Evolutionary conservation across 441 rosid species (phyloP).

Genomic region (Macaranga tanarius): DNA sequence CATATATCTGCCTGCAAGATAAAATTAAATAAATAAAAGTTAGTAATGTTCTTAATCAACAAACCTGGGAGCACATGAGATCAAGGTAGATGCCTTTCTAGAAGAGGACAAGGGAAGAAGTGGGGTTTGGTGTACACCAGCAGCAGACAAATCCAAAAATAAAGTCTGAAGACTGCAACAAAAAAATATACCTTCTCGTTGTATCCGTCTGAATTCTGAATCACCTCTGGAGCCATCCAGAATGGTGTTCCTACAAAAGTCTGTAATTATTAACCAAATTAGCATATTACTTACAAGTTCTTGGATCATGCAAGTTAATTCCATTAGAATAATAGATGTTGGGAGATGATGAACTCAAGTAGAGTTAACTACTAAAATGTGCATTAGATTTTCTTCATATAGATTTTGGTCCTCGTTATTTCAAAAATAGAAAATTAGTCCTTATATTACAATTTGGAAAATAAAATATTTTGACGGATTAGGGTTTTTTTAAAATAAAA

Average conservation of each 20-base stretch:
- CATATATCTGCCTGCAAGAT: conserved; percentile 92
- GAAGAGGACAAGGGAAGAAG: background rate
- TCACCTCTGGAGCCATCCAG: conserved; percentile 99
- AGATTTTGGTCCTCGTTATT: background rate
- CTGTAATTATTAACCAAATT: conserved; percentile 55
- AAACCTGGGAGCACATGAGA: conserved; percentile 4
- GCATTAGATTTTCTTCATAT: background rate
- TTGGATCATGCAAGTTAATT: conserved; percentile 13
- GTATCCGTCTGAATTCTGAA: conserved; percentile 97
- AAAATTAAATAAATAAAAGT: background rate
- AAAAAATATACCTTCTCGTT: conserved; percentile 72
- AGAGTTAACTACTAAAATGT: background rate
- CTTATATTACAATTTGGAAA: too few relatives aligned
- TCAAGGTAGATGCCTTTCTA: background rate
- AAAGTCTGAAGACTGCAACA: conserved; percentile 4
- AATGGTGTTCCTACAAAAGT: conserved; percentile 99
- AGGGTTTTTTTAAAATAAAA: too few relatives aligned
- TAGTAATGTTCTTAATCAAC: conserved; percentile 18
- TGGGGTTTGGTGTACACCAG: background rate
- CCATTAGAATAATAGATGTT: conserved; percentile 8
- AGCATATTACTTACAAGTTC: conserved; percentile 31
- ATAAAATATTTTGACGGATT: too few relatives aligned
- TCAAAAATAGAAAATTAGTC: background rate
- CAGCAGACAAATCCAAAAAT: conserved; percentile 17
- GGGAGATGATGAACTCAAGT: background rate